These are phyloP conservation scores for Cryptococcus neoformans DNA, from an alignment of 1,284 basidiomycete genomes.

Conservation along the genomic window DNA sequence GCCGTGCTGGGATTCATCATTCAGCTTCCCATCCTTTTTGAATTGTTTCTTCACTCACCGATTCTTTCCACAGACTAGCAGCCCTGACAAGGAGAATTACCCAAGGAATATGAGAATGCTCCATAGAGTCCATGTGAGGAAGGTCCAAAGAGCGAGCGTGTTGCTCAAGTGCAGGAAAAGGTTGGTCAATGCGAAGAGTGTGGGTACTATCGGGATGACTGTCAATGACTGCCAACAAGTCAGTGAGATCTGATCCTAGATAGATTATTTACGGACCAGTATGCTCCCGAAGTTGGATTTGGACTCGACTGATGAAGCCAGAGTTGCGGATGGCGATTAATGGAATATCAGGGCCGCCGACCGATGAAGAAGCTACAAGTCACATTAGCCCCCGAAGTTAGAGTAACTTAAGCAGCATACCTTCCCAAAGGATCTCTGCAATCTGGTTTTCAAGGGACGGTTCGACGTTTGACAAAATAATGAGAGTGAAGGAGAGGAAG, in stretches of 20 bases:
- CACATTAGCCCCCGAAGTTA: no score
- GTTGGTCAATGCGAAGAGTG: conserved; percentile 81
- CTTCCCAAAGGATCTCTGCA: conserved; percentile 64
- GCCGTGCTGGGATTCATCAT: conserved; percentile 19
- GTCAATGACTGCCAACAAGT: conserved; percentile 69
- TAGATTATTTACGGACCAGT: conserved; percentile 57
- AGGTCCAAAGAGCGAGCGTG: conserved; percentile 71
- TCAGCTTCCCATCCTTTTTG: no score
- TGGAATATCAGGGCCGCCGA: conserved; percentile 55
- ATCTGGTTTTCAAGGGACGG: conserved; percentile 59
- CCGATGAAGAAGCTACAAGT: conserved; percentile 25
- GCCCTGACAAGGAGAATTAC: conserved; percentile 80
- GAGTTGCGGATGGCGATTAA: conserved; percentile 75
- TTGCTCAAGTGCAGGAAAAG: conserved; percentile 75
- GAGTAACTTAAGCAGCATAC: conserved; percentile 26
- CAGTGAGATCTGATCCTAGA: neutral
- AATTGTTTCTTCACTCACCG: conserved; percentile 17
- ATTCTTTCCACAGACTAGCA: conserved; percentile 71
- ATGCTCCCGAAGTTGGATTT: conserved; percentile 81
- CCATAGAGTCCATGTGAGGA: conserved; percentile 71
- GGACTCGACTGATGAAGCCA: conserved; percentile 84
- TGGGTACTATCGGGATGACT: conserved; percentile 82
- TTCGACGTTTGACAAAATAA: conserved; percentile 79
- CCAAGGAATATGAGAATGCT: conserved; percentile 83
- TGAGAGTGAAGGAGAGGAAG: conserved; percentile 64